Conservation (phyloP, 768 basidiomycete genomes). For the Hygrophoropsis aurantiaca region DNA sequence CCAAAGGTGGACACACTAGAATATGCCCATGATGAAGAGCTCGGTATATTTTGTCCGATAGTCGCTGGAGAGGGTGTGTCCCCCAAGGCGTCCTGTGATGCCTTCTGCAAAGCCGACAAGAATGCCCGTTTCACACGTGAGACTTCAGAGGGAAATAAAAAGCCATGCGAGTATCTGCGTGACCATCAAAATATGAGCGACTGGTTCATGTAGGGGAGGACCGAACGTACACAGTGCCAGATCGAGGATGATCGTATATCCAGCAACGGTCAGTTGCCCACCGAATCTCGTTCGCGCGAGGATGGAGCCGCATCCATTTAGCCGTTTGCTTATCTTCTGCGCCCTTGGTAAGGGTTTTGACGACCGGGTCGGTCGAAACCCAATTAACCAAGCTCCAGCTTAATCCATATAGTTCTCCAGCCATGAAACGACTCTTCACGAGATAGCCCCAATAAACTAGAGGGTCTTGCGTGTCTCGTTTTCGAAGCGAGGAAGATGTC, state of each 20-base stretch:
- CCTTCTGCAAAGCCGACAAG: slow-evolving; percentile 49
- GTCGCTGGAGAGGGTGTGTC: slow-evolving; percentile 24
- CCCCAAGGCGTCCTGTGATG: slow-evolving; percentile 34
- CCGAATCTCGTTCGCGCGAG: slow-evolving; percentile 71
- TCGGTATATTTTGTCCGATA: slow-evolving; percentile 29
- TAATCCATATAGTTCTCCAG: slow-evolving; percentile 88
- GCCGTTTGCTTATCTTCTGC: slow-evolving; percentile 94
- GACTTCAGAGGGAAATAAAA: slow-evolving; percentile 88
- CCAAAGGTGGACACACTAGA: slow-evolving; percentile 90
- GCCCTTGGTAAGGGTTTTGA: slow-evolving; percentile 69
- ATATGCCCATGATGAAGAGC: slow-evolving; percentile 66
- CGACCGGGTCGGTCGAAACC: slow-evolving; percentile 71
- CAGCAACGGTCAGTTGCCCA: slow-evolving; percentile 94
- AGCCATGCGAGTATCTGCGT: slow-evolving; percentile 89
- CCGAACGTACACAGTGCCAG: slow-evolving; percentile 80
- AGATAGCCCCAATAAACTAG: slow-evolving; percentile 88
- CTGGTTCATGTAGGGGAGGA: background rate
- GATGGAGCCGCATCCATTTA: slow-evolving; percentile 90
- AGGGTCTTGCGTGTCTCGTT: slow-evolving; percentile 48
- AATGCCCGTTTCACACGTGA: slow-evolving; percentile 63
- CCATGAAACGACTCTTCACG: slow-evolving; percentile 93
- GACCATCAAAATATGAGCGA: slow-evolving; percentile 7
- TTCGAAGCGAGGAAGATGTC: slow-evolving; percentile 8
- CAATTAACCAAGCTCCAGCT: slow-evolving; percentile 88
- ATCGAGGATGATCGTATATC: slow-evolving; percentile 97